Evolutionary conservation across 805 yeast genomes (phyloP), one percentile per base, ranked within the genome.

Genomic region (Wickerhamiella galacta): DNA sequence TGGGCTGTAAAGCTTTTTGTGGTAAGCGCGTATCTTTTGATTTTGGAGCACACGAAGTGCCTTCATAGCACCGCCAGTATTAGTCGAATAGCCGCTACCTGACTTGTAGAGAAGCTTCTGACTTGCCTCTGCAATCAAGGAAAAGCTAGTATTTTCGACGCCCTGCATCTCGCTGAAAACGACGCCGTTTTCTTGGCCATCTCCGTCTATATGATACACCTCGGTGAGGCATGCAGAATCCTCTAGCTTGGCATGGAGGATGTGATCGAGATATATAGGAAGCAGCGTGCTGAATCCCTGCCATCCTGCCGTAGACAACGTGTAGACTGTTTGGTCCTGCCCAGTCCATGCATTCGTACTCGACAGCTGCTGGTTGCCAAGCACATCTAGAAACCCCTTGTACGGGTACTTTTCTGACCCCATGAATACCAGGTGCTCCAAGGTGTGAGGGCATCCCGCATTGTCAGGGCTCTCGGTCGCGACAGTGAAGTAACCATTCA

Each of bases 151-250:
- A 45, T 70, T 70, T 53, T 83, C 93, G 36, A 78, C 73, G 18
- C 83, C 95, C 49, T 81, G 95, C 96, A 90, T 90, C 57, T 90
- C 98, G 33, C 92, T 76, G 51, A 78, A 90, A 3, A 90, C 96
- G 20, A 90, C 98, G 45, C 98, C 98, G 51, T 82, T 82, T 45
- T 90, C 98, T 42, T 76, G 72, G 20, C 79, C 93, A 6, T 70
- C 66, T 2, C 93, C 94, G 52, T 90, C 96, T 29, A 90, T 69
- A 52, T 90, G 96, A 52, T 81, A 81, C 6, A 90, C 96, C 52
- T 90, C 98, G 1, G 98, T 90, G 33, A 75, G 59, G 46, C 93
- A 90, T 0, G 93, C 93, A 33, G 73, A 80, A 48, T 83, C 93
- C 1, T 93, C 76, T 33, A 90, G 57, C 0, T 93, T 80, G 2